Conservation (phyloP, 2,329 filamentous ascomycete species). For the Fusarium abutilonis region DNA sequence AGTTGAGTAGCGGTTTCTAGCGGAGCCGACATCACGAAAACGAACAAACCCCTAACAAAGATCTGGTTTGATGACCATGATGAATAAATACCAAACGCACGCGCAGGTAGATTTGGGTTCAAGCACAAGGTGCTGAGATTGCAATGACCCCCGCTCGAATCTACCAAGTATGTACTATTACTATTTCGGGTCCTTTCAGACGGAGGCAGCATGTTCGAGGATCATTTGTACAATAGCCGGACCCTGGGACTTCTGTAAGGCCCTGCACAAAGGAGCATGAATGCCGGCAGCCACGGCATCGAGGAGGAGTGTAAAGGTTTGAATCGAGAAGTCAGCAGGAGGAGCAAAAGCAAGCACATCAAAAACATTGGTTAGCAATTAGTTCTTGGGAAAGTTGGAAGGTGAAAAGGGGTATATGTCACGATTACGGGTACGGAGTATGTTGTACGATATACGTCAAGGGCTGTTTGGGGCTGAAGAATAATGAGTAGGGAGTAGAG, state of each 20-base stretch:
- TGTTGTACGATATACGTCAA: not conserved
- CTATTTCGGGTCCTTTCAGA: not conserved
- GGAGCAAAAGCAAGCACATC: slow-evolving; percentile 1
- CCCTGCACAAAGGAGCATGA: not conserved
- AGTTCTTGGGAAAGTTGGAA: slow-evolving; percentile 21
- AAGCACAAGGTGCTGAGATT: not conserved
- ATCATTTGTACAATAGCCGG: slow-evolving; percentile 2
- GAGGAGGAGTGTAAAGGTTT: not conserved
- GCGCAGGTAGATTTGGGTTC: not conserved
- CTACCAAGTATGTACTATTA: not conserved
- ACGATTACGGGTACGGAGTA: not conserved
- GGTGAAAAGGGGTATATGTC: not conserved
- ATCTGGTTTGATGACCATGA: not conserved
- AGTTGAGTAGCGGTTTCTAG: not conserved
- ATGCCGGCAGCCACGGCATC: not conserved
- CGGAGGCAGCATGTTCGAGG: not conserved
- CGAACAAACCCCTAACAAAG: not conserved
- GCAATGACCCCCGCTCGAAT: no score
- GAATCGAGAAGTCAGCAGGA: not conserved
- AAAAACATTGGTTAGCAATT: slow-evolving; percentile 3
- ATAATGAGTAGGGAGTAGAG: no score
- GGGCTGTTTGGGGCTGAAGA: no score
- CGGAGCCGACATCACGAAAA: slow-evolving; percentile 11
- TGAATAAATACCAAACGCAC: not conserved
- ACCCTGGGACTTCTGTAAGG: not conserved